These are phyloP conservation scores for Solanum habrochaites DNA, from an alignment of 257 asterid species.

Conservation along the genomic window DNA sequence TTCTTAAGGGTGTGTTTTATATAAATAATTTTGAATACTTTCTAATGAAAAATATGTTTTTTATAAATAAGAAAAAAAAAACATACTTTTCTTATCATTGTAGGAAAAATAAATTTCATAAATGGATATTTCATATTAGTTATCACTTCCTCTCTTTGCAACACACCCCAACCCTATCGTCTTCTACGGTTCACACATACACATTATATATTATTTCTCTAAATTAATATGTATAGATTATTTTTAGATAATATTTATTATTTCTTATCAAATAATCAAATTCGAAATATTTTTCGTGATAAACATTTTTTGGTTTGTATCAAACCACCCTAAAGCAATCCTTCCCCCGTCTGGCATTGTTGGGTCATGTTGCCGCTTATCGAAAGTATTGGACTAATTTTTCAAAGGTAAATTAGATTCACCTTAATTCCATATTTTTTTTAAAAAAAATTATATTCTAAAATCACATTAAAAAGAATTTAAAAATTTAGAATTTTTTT, in stretches of 20 bases:
- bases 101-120: neutral
- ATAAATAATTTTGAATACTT: too few relatives aligned
- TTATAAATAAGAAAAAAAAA: too few relatives aligned
- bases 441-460: too few relatives aligned
- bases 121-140: neutral
- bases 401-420: too few relatives aligned
- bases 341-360: accelerated
- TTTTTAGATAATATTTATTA: neutral
- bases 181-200: neutral
- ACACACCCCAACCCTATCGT: neutral
- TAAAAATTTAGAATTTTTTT: too few relatives aligned
- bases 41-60: neutral
- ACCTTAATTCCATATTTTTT: too few relatives aligned
- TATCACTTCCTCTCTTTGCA: neutral
- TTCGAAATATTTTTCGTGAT: neutral
- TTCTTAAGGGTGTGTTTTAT: neutral
- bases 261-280: neutral
- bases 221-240: neutral
- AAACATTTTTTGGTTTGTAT: neutral
- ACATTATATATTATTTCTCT: neutral
- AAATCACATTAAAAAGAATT: too few relatives aligned
- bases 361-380: too few relatives aligned
- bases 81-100: too few relatives aligned
- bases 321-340: neutral
- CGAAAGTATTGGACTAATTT: too few relatives aligned